Evolutionary conservation across 179 eudicot genomes (phyloP).

Genomic region (Carnegiea gigantea): DNA sequence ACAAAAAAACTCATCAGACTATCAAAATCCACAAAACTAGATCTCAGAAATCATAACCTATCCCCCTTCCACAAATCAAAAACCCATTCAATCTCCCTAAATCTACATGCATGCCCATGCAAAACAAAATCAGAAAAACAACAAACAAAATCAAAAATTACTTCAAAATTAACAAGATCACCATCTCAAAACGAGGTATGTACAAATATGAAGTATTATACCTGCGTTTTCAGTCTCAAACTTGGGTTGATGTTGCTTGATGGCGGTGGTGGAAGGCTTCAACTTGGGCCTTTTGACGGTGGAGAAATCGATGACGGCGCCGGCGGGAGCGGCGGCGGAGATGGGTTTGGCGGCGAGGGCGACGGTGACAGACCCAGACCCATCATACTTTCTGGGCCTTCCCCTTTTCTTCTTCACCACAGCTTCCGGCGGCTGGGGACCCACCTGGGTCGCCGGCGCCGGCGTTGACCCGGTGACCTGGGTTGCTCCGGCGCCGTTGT

Average conservation of each 20-base stretch:
- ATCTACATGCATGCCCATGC: constrained; percentile 28
- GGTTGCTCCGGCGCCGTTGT: constrained; percentile 36
- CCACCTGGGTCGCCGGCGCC: constrained; percentile 30
- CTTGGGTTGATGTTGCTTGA: constrained; percentile 54
- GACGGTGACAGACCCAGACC: constrained; percentile 60
- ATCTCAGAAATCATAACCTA: constrained; percentile 9
- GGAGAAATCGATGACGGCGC: constrained; percentile 80
- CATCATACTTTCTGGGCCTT: constrained; percentile 84
- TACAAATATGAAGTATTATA: constrained; percentile 9
- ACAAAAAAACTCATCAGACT: constrained; percentile 8
- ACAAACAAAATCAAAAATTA: not conserved
- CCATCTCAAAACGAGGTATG: not conserved
- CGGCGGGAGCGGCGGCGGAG: constrained; percentile 50
- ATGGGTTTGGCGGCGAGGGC: constrained; percentile 78
- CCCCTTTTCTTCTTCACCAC: constrained; percentile 78
- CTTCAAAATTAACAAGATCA: not conserved
- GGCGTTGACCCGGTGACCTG: constrained; percentile 24
- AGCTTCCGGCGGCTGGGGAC: constrained; percentile 20
- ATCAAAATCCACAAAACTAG: constrained; percentile 27
- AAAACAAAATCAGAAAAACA: not conserved
- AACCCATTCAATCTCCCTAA: constrained; percentile 3
- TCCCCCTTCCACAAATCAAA: constrained; percentile 9
- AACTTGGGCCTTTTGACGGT: constrained; percentile 60
- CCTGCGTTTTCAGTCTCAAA: constrained; percentile 52
- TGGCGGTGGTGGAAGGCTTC: constrained; percentile 36